Percentiles rank a stretch among this genome's conserved stretches.
Evolutionary conservation across 2,329 filamentous ascomycete genomes (phyloP).

Genomic region (Domatiomyces catenatus): DNA sequence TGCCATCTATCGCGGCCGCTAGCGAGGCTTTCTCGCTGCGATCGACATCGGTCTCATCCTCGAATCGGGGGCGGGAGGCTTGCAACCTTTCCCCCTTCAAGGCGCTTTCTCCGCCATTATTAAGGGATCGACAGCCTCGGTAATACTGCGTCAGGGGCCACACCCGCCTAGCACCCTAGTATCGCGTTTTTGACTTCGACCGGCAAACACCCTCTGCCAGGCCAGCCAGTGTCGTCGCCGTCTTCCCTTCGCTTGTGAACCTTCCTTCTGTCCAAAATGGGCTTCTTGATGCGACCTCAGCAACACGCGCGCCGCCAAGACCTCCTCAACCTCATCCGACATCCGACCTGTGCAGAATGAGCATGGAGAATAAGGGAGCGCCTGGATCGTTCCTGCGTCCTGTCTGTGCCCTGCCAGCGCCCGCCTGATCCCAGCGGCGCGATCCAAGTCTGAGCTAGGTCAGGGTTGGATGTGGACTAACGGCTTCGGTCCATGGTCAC

Average conservation of each 20-base stretch:
- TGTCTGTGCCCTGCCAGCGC: too few species aligned
- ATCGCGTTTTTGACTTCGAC: slow-evolving; percentile 29
- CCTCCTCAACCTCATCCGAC: too few species aligned
- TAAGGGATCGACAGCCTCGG: slow-evolving; percentile 37
- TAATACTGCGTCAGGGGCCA: slow-evolving; percentile 39
- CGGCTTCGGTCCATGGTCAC: background rate
- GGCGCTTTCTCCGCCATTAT: background rate
- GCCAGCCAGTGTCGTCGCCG: slow-evolving; percentile 30
- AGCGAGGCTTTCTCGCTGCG: background rate
- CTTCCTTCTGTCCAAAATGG: background rate
- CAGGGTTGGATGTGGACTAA: background rate
- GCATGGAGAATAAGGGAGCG: too few species aligned
- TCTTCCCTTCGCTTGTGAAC: slow-evolving; percentile 39
- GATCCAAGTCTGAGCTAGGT: background rate
- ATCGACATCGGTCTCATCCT: background rate
- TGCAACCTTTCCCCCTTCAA: slow-evolving; percentile 1
- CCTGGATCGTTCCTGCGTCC: too few species aligned
- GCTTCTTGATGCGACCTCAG: background rate
- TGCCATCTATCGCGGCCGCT: slow-evolving; percentile 2
- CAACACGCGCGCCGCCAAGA: background rate
- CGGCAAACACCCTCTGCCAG: slow-evolving; percentile 40
- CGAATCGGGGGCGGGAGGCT: background rate
- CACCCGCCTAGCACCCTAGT: slow-evolving; percentile 52
- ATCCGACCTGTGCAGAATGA: too few species aligned
- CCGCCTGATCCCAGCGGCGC: too few species aligned